Evolutionary conservation across 352 stramenopile species (phyloP).

Genomic region (Achlya hypogyna): DNA sequence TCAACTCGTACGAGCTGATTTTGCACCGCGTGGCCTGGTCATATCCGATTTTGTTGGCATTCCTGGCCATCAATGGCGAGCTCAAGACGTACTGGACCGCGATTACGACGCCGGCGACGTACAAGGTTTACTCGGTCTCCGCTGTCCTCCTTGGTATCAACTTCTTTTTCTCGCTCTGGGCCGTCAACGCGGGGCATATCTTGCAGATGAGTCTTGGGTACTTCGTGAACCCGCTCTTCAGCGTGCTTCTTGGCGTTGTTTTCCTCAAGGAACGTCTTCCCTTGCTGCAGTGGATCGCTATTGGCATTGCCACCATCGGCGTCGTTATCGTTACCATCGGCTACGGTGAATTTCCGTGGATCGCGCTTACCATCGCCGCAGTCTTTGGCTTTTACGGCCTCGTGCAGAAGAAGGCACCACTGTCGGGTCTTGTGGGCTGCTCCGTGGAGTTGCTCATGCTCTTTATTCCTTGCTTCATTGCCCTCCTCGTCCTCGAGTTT

Average conservation of each 20-base stretch:
- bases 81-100: slow-evolving; percentile 1
- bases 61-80: slow-evolving; percentile 2
- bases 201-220: slow-evolving; percentile 17
- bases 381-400: slow-evolving; percentile 19
- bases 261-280: slow-evolving; percentile 5
- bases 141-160: slow-evolving; percentile 11
- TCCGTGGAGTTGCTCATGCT: slow-evolving; percentile 3
- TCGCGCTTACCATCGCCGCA: neutral
- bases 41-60: slow-evolving; percentile 4
- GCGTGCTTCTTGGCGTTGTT: slow-evolving; percentile 13
- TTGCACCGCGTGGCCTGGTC: slow-evolving; percentile 17
- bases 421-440: neutral
- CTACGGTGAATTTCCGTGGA: slow-evolving; percentile 19
- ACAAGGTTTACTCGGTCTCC: slow-evolving; percentile 8
- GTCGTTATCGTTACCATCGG: slow-evolving; percentile 13
- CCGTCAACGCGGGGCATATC: slow-evolving; percentile 15
- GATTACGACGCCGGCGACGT: neutral
- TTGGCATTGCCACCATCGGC: neutral
- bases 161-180: slow-evolving; percentile 12
- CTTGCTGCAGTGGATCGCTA: slow-evolving; percentile 11
- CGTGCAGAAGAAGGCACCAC: slow-evolving; percentile 18
- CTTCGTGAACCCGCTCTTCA: slow-evolving; percentile 16
- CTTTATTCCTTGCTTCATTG: slow-evolving; percentile 3
- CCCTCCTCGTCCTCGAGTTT: neutral
- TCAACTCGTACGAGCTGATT: slow-evolving; percentile 10